Evolutionary conservation across 352 stramenopile genomes (phyloP).

Genomic region (Globisporangium carolinianum): DNA sequence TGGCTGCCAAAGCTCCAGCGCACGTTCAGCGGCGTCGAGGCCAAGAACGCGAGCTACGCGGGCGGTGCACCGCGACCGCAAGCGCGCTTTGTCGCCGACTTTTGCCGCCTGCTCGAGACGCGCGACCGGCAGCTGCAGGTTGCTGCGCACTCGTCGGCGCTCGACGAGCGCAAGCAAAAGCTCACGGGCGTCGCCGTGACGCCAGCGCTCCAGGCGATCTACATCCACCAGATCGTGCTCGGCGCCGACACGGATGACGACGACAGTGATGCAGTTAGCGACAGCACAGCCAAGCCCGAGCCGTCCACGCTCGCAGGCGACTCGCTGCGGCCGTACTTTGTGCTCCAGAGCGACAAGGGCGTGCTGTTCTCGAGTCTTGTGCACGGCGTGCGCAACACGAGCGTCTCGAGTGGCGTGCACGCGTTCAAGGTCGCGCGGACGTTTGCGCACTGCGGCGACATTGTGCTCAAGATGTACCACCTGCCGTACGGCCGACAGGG

Average conservation of each 20-base stretch:
- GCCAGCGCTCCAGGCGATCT: constrained; percentile 56
- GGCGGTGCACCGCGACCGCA: constrained; percentile 64
- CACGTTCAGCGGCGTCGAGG: constrained; percentile 63
- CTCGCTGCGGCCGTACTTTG: constrained; percentile 75
- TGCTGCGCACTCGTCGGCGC: constrained; percentile 30
- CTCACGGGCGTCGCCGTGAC: constrained; percentile 73
- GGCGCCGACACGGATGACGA: constrained; percentile 15
- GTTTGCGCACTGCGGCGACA: constrained; percentile 54
- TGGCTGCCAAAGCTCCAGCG: constrained; percentile 69
- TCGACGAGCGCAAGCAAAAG: constrained; percentile 70
- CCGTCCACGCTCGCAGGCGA: constrained; percentile 3
- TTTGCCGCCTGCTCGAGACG: constrained; percentile 68
- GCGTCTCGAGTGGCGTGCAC: constrained; percentile 46
- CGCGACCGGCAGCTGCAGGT: constrained; percentile 53
- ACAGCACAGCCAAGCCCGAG: neutral
- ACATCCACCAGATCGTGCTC: constrained; percentile 76
- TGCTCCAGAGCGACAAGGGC: constrained; percentile 81
- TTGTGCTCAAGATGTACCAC: constrained; percentile 84
- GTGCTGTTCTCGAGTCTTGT: constrained; percentile 85
- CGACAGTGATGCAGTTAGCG: constrained; percentile 4
- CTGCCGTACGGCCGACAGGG: constrained; percentile 79
- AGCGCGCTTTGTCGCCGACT: constrained; percentile 73
- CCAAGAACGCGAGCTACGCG: constrained; percentile 65
- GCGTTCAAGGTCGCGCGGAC: constrained; percentile 60
- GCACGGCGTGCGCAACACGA: constrained; percentile 63